Conservation (phyloP, 495 filamentous ascomycete species). For the Penicillium diatomitis region DNA sequence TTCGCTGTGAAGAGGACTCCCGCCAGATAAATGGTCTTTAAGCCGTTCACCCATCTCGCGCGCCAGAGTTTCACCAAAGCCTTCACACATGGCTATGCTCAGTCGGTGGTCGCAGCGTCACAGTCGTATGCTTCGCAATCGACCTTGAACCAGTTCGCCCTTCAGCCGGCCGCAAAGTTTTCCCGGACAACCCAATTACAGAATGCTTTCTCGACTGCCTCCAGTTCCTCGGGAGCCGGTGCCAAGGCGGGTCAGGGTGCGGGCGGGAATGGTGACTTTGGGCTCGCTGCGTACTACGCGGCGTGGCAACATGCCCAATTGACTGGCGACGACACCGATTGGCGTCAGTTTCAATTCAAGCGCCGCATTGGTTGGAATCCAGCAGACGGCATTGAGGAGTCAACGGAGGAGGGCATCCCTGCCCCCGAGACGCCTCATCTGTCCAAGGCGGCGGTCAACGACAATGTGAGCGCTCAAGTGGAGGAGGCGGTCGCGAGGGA, state of each 20-base stretch:
- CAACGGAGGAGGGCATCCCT: slow-evolving; percentile 24
- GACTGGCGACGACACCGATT: slow-evolving; percentile 64
- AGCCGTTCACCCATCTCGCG: slow-evolving; percentile 80
- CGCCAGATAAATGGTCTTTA: slow-evolving; percentile 72
- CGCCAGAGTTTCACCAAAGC: slow-evolving; percentile 94
- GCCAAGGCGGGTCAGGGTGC: slow-evolving; percentile 37
- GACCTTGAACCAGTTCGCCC: slow-evolving; percentile 44
- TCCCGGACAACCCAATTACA: slow-evolving; percentile 61
- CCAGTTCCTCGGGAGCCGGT: slow-evolving; percentile 34
- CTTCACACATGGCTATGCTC: slow-evolving; percentile 93
- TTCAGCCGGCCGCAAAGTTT: slow-evolving; percentile 44
- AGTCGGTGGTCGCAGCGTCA: slow-evolving; percentile 91
- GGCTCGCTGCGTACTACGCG: slow-evolving; percentile 79
- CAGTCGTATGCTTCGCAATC: slow-evolving; percentile 77
- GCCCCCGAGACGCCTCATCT: slow-evolving; percentile 37
- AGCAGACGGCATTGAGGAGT: slow-evolving; percentile 40
- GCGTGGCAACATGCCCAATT: slow-evolving; percentile 74
- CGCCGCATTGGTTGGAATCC: slow-evolving; percentile 83
- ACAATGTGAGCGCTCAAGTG: slow-evolving; percentile 47
- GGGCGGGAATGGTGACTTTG: slow-evolving; percentile 40
- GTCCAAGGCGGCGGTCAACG: slow-evolving; percentile 47
- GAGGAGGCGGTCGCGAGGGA: slow-evolving; percentile 59
- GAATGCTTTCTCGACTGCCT: slow-evolving; percentile 59
- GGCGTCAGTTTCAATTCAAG: slow-evolving; percentile 82
- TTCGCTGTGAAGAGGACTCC: slow-evolving; percentile 43